phyloP scores from a whole-genome alignment of 305 asterid species.

The Fraxinus latifolia region DNA sequence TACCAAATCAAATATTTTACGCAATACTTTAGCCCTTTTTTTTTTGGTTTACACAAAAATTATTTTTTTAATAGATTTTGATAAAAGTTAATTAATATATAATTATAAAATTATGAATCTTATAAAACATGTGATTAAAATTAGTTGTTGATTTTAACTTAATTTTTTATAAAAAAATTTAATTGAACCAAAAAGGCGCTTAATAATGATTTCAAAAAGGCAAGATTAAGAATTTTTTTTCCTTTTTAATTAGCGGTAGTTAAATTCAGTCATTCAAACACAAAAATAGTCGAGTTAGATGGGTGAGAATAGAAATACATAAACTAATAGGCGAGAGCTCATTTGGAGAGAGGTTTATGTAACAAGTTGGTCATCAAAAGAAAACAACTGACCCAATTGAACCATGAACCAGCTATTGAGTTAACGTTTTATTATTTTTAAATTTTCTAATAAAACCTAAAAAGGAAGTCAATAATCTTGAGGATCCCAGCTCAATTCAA shows the following conservation, averaged over 20 bases:
- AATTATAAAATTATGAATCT: not conserved
- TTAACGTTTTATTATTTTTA: not conserved
- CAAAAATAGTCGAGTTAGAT: not conserved
- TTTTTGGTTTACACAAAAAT: not conserved
- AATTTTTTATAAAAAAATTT: too few species aligned
- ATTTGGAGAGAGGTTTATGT: not conserved
- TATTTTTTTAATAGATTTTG: not conserved
- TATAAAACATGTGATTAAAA: not conserved
- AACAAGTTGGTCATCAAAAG: not conserved
- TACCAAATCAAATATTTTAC: not conserved
- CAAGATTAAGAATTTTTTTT: not conserved
- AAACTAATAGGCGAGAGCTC: not conserved
- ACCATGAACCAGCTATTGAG: not conserved
- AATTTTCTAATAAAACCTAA: not conserved
- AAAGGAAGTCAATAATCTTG: not conserved
- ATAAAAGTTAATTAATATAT: not conserved
- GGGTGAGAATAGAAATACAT: not conserved
- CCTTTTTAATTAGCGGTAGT: not conserved
- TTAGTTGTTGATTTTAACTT: not conserved
- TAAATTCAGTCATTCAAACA: not conserved
- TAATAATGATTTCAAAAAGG: too few species aligned
- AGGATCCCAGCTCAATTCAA: not conserved
- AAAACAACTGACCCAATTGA: not conserved
- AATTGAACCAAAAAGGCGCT: too few species aligned
- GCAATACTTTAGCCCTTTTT: not conserved